phyloP scores from a whole-genome alignment of 345 rosid genomes.

The Mangifera indica region DNA sequence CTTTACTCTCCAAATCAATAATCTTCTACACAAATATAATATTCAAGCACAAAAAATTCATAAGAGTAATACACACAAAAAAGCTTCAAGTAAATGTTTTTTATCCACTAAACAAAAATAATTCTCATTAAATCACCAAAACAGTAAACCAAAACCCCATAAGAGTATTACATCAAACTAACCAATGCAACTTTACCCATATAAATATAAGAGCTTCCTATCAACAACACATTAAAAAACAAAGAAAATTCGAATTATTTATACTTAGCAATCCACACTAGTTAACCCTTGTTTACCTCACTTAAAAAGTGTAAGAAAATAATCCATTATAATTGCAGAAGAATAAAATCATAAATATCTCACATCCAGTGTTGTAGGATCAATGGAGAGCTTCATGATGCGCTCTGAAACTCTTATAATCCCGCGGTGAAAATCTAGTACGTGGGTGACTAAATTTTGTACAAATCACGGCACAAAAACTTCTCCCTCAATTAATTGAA shows the following conservation, averaged over 20 bases:
- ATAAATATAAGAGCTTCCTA: neutral
- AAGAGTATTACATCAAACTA: neutral
- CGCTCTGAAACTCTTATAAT: no score
- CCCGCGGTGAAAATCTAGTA: no score
- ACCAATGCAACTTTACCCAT: neutral
- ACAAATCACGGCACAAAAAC: no score
- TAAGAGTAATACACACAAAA: neutral
- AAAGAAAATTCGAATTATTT: neutral
- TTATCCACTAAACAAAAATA: neutral
- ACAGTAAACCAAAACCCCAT: neutral
- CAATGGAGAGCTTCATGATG: no score
- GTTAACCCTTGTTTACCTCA: neutral
- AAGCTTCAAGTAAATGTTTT: neutral
- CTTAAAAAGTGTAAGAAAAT: no score
- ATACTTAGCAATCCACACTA: neutral
- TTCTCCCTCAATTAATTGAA: no score
- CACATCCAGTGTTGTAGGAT: no score
- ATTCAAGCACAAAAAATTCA: neutral
- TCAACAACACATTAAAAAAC: neutral
- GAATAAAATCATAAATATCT: no score
- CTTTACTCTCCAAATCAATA: neutral
- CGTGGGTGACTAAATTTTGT: no score
- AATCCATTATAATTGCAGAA: no score
- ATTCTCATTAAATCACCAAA: neutral
- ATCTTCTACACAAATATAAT: neutral